Conservation (phyloP, 768 basidiomycete species). For the Termitomyces sp. region DNA sequence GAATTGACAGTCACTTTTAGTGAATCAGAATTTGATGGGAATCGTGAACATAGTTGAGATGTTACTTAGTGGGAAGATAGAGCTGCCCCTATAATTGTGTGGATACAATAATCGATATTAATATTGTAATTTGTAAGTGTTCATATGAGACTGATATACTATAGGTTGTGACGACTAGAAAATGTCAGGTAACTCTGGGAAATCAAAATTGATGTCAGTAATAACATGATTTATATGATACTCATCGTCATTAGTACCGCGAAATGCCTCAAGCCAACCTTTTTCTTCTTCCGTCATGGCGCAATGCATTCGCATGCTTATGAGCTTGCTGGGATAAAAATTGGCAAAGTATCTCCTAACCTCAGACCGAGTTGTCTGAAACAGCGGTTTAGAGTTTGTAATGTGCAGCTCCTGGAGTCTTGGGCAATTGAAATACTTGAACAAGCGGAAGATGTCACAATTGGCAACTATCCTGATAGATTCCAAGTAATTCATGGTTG, state of each 20-base stretch:
- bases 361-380: background rate
- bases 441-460: background rate
- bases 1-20: too few species aligned
- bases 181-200: too few species aligned
- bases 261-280: background rate
- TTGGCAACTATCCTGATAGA: background rate
- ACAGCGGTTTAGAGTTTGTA: background rate
- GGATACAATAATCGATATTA: too few species aligned
- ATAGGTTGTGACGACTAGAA: too few species aligned
- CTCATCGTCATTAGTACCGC: too few species aligned
- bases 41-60: too few species aligned
- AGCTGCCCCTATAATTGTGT: too few species aligned
- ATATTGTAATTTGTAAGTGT: too few species aligned
- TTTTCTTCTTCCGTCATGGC: background rate
- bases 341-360: background rate
- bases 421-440: background rate
- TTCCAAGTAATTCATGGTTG: background rate
- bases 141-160: too few species aligned
- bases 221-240: background rate
- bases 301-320: background rate
- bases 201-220: too few species aligned
- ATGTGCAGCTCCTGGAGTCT: background rate
- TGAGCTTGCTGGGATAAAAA: background rate
- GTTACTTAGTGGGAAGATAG: too few species aligned
- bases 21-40: too few species aligned